Evolutionary conservation across 257 asterid species (phyloP).

Genomic region (Lycium ferocissimum): DNA sequence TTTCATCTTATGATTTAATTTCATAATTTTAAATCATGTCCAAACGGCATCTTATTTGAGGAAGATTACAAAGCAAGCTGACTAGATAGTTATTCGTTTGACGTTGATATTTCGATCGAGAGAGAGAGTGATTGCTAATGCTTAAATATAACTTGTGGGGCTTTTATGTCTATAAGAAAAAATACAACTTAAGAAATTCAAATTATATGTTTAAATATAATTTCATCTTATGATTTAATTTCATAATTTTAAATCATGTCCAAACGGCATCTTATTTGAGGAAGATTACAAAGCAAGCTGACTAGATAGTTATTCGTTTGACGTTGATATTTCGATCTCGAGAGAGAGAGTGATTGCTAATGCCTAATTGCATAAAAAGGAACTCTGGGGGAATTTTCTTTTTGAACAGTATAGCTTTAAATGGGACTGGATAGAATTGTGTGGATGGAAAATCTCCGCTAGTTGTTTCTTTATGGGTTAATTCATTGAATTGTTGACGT

Average conservation of each 20-base stretch:
- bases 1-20: too few species aligned
- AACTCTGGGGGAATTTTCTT: not conserved
- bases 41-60: too few species aligned
- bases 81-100: constrained; percentile 1
- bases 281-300: not conserved
- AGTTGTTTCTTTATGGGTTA: not conserved
- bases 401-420: not conserved
- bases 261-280: too few species aligned
- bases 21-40: too few species aligned
- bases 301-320: constrained; percentile 1
- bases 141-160: too few species aligned
- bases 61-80: not conserved
- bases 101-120: not conserved
- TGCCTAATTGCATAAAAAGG: not conserved
- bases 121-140: not conserved
- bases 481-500: too few species aligned
- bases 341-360: not conserved
- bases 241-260: too few species aligned
- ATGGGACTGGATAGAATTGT: not conserved
- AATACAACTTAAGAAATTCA: too few species aligned
- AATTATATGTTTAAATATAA: too few species aligned
- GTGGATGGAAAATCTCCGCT: not conserved
- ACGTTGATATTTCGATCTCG: constrained; percentile 15
- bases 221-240: too few species aligned
- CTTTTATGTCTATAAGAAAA: too few species aligned